Conservation (phyloP, 129 eudicot species). For the Chrysanthemum makinoi region DNA sequence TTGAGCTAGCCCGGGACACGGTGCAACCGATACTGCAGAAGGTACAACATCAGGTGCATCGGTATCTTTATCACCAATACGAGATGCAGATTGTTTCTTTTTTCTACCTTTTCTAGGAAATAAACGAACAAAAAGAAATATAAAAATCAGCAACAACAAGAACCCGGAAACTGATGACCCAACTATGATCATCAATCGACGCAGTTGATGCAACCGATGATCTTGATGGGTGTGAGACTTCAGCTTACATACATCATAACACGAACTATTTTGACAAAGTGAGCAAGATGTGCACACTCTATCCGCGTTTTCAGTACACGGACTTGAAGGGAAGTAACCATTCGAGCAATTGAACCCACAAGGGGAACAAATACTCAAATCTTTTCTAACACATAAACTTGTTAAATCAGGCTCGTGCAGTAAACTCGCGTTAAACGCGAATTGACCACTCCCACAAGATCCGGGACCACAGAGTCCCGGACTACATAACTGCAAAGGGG, state of each 20-base stretch:
- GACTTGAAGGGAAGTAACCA: constrained; percentile 82
- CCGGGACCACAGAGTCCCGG: constrained; percentile 79
- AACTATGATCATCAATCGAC: constrained; percentile 47
- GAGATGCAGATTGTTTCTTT: constrained; percentile 53
- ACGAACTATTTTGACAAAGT: constrained; percentile 89
- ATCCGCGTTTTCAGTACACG: constrained; percentile 62
- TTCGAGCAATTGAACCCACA: constrained; percentile 75
- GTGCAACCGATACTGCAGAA: constrained; percentile 49
- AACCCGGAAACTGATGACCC: constrained; percentile 57
- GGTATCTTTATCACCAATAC: constrained; percentile 48
- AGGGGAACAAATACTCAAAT: constrained; percentile 80
- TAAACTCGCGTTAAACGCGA: constrained; percentile 80
- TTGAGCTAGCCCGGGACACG: constrained; percentile 83
- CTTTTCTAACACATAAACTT: constrained; percentile 73
- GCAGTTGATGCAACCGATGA: constrained; percentile 42
- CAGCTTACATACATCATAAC: constrained; percentile 70
- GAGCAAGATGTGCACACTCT: constrained; percentile 88
- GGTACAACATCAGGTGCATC: constrained; percentile 40
- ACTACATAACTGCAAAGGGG: constrained; percentile 92
- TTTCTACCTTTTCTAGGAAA: constrained; percentile 37
- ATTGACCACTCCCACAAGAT: constrained; percentile 60
- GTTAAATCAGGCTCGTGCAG: constrained; percentile 78
- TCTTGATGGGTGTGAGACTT: constrained; percentile 38
- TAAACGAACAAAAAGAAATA: constrained; percentile 54
- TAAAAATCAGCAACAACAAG: constrained; percentile 43